phyloP scores from a whole-genome alignment of 495 filamentous ascomycete species.

The Penicillium odoratum region DNA sequence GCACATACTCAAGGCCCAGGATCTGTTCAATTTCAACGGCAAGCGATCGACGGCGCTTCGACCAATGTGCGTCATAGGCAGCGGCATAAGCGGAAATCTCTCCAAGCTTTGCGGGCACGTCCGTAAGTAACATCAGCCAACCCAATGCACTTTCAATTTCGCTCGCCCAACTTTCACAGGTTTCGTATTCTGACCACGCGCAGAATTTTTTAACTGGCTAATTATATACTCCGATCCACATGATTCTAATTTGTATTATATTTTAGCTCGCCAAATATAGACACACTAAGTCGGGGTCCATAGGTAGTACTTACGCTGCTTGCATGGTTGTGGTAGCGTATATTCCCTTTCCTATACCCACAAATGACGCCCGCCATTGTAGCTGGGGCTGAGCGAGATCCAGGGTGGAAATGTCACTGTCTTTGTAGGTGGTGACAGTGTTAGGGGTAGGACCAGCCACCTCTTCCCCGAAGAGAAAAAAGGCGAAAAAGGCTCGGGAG shows the following conservation, averaged over 20 bases:
- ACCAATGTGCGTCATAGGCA: background rate
- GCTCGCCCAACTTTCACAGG: background rate
- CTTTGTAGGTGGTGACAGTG: too few relatives aligned
- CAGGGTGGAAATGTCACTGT: background rate
- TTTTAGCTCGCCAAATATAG: too few relatives aligned
- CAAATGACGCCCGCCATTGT: background rate
- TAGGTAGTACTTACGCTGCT: background rate
- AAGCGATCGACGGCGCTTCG: background rate
- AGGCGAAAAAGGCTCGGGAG: background rate
- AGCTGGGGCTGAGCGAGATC: too few relatives aligned
- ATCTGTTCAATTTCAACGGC: background rate
- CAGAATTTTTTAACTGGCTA: background rate
- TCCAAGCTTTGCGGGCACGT: too few relatives aligned
- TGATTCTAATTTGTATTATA: background rate
- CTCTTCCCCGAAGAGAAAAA: background rate
- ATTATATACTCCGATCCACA: background rate
- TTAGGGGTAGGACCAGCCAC: background rate
- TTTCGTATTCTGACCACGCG: background rate
- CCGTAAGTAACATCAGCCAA: background rate
- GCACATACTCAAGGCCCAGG: background rate
- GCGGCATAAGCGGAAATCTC: background rate
- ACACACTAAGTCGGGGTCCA: background rate
- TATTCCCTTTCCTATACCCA: background rate
- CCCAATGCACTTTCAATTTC: background rate
- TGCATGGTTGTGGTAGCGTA: slow-evolving; percentile 1